Conservation (phyloP, 352 stramenopile species). For the Lagenidium sp. region DNA sequence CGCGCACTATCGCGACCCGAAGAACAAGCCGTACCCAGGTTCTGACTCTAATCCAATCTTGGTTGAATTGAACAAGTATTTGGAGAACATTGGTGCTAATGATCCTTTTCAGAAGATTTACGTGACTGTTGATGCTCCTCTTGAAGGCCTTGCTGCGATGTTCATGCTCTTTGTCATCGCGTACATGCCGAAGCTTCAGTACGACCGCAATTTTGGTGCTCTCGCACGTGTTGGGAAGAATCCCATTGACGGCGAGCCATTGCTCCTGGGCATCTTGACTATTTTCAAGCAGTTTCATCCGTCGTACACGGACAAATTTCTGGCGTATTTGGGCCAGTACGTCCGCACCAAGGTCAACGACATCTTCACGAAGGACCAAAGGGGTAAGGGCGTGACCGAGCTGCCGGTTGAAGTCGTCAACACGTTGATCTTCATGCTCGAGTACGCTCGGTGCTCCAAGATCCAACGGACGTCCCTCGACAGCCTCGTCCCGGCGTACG, state of each 20-base stretch:
- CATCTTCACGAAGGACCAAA: conserved; percentile 51
- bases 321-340: conserved; percentile 91
- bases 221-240: conserved; percentile 87
- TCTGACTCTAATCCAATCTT: conserved; percentile 77
- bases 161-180: conserved; percentile 91
- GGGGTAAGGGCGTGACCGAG: conserved; percentile 24
- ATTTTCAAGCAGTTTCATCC: conserved; percentile 95
- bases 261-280: conserved; percentile 88
- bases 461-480: conserved; percentile 79
- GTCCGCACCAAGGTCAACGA: conserved; percentile 86
- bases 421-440: conserved; percentile 86
- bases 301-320: conserved; percentile 89
- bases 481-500: conserved; percentile 78
- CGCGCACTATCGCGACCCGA: conserved; percentile 76
- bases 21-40: conserved; percentile 72
- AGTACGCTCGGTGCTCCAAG: conserved; percentile 78
- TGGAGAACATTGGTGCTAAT: conserved; percentile 88
- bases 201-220: conserved; percentile 87
- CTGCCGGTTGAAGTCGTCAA: conserved; percentile 80
- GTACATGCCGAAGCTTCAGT: conserved; percentile 92
- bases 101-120: conserved; percentile 94
- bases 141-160: conserved; percentile 86
- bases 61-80: conserved; percentile 87
- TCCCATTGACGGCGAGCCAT: conserved; percentile 87
- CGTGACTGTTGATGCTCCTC: conserved; percentile 85